Evolutionary conservation across 176 grass and related monocot genomes (phyloP), one percentile per base, ranked within the genome.

Genomic region (Aegilops tauschii): DNA sequence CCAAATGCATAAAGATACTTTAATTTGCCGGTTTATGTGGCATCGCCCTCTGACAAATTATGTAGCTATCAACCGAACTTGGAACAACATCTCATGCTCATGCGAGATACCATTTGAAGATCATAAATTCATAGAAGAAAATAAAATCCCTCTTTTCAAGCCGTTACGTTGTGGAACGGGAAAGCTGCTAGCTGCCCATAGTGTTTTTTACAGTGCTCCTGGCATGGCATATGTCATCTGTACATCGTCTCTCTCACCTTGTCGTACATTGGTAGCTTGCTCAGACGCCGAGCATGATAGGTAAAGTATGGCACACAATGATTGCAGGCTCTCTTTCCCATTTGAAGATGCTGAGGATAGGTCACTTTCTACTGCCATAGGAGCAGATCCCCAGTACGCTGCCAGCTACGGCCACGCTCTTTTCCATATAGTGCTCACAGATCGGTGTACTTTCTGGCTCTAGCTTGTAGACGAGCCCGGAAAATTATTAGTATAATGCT

Each of bases 341-440:
- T 91, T 88, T 88, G 86, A 88, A 88, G 90, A 82, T 78, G 90
- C 90, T 85, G 90, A 91, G 86, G 86, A 91, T 91, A 85, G 86
- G 86, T 91, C 90, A 82, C 82, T 91, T 85, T 91, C 90, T 88
- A 88, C 90, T 88, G 86, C 81, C 70, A 73, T 82, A 66, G 82
- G 39, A 85, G 82, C 86, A 91, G 90, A 91, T 85, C 90, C 86
- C 42, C 86, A 88, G 82, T 82, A 56, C 52, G 52, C 52, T 34
- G 90, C 72, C 83, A 85, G 90, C 86, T 88, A 88, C 79, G 77
- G 69, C 81, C 77, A 88, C 64, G 44, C 77, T 88, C 78, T 66
- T 85, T 88, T 88, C 78, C 86, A 88, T 73, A 82, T 91, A 86
- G 82, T 91, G 86, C 86, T 91, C 90, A 40, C 90, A 85, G 86